Percentiles rank a stretch among this genome's conserved stretches.
These are phyloP conservation scores for Nannizzia gypsea DNA, from an alignment of 2,329 filamentous ascomycete species.

Conservation along the genomic window DNA sequence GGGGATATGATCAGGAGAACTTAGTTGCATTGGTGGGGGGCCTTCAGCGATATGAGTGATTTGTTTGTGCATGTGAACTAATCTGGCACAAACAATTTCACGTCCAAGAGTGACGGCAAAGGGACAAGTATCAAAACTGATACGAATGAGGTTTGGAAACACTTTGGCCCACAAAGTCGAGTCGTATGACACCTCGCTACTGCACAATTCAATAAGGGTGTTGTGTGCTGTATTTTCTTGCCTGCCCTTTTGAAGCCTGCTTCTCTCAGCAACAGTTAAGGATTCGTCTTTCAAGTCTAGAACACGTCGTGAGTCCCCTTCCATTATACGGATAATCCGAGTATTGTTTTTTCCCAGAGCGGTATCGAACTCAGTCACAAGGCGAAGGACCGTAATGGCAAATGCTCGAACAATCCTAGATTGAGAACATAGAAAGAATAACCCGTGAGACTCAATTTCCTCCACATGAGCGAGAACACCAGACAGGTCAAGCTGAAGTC, in stretches of 20 bases:
- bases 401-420: slow-evolving; percentile 79
- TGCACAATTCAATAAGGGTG: slow-evolving; percentile 84
- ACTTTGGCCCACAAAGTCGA: slow-evolving; percentile 95
- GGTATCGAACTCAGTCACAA: slow-evolving; percentile 87
- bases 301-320: slow-evolving; percentile 75
- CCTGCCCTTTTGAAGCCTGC: slow-evolving; percentile 79
- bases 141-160: slow-evolving; percentile 85
- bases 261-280: slow-evolving; percentile 74
- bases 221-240: slow-evolving; percentile 72
- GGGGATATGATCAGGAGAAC: slow-evolving; percentile 26
- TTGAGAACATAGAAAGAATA: slow-evolving; percentile 96
- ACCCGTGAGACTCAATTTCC: slow-evolving; percentile 86
- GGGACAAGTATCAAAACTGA: slow-evolving; percentile 81
- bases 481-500: slow-evolving; percentile 69
- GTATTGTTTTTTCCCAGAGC: slow-evolving; percentile 71
- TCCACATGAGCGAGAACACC: slow-evolving; percentile 88
- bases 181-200: slow-evolving; percentile 89
- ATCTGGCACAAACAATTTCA: slow-evolving; percentile 82
- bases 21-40: slow-evolving; percentile 17
- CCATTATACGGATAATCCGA: slow-evolving; percentile 81
- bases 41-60: slow-evolving; percentile 66
- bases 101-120: slow-evolving; percentile 83
- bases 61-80: slow-evolving; percentile 82
- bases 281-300: slow-evolving; percentile 88
- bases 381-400: slow-evolving; percentile 78